phyloP scores from a whole-genome alignment of 331 rosid species.

The Malus hybrid region DNA sequence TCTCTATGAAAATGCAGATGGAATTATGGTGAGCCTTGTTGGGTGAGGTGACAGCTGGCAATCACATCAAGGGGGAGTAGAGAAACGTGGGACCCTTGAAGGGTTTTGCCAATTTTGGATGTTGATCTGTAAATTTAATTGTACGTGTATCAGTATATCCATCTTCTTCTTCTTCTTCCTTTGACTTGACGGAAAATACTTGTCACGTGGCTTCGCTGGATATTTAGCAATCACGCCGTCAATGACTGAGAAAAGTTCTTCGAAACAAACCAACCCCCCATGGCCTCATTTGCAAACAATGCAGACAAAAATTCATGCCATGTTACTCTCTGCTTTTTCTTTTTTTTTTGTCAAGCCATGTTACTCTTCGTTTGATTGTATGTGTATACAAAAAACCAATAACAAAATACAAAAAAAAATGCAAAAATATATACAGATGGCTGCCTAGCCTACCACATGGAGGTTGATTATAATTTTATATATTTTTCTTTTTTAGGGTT shows the following conservation, averaged over 20 bases:
- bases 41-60: slow-evolving; percentile 50
- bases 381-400: background rate
- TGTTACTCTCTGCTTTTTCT: background rate
- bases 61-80: slow-evolving; percentile 30
- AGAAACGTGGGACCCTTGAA: slow-evolving; percentile 24
- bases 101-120: background rate
- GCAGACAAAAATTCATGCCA: slow-evolving; percentile 3
- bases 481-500: background rate
- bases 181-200: background rate
- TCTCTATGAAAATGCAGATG: background rate
- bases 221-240: slow-evolving; percentile 25
- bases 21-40: background rate
- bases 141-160: background rate
- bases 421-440: background rate
- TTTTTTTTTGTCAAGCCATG: too few relatives aligned
- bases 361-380: background rate
- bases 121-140: background rate
- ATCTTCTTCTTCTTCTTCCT: background rate
- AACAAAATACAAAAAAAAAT: background rate
- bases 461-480: background rate
- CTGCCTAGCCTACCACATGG: slow-evolving; percentile 22
- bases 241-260: slow-evolving; percentile 2
- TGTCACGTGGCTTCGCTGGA: slow-evolving; percentile 67
- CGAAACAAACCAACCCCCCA: background rate
- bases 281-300: background rate